These are phyloP conservation scores for Linnemannia zychae DNA, from an alignment of 192 early-diverging fungal species.

Conservation along the genomic window DNA sequence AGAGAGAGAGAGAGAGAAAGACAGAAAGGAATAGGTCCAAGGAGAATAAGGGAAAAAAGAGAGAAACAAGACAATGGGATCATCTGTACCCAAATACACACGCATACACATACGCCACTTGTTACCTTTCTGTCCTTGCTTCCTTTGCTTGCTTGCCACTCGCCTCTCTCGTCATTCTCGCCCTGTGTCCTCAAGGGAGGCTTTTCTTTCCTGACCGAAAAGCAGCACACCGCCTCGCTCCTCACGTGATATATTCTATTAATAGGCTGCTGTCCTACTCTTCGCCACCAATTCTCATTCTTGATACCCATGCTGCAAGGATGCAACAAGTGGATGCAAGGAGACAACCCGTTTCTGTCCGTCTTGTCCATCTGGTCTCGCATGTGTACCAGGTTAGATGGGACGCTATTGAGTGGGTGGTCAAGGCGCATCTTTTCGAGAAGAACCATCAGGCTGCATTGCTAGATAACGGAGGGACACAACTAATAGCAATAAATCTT, in stretches of 20 bases:
- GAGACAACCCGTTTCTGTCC: too few relatives aligned
- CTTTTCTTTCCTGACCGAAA: not conserved
- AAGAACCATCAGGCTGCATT: too few relatives aligned
- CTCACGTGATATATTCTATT: not conserved
- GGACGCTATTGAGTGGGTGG: too few relatives aligned
- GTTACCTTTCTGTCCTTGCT: not conserved
- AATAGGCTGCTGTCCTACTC: not conserved
- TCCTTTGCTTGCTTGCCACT: not conserved
- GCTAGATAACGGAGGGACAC: too few relatives aligned
- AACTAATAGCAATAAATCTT: too few relatives aligned
- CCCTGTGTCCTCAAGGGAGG: not conserved
- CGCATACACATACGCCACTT: not conserved
- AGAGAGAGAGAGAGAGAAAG: not conserved
- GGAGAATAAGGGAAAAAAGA: not conserved
- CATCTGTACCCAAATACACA: not conserved
- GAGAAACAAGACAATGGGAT: not conserved
- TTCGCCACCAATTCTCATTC: constrained; percentile 7
- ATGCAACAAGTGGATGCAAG: too few relatives aligned
- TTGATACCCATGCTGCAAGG: not conserved
- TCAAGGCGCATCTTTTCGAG: too few relatives aligned
- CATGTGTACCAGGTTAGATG: too few relatives aligned
- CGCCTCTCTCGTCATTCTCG: not conserved
- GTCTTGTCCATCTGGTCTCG: too few relatives aligned
- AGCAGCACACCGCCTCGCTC: not conserved
- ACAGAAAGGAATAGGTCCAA: not conserved